Conservation (phyloP, 371 early-diverging fungal genomes). For the Mortierella sp. region DNA sequence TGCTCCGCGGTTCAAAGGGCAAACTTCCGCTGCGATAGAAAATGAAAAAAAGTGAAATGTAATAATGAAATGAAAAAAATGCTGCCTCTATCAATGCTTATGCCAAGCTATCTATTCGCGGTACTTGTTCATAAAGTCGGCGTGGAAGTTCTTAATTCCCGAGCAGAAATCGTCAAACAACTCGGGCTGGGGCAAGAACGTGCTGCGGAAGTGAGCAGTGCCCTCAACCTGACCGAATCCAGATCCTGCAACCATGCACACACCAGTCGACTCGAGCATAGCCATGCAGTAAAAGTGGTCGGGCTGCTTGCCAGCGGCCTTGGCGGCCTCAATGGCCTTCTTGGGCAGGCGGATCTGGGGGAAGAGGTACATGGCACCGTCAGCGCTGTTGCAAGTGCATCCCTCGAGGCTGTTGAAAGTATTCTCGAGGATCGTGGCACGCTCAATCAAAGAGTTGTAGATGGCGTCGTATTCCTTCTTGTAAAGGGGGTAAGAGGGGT, state of each 20-base stretch:
- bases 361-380: conserved; percentile 98
- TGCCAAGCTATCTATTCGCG: conserved; percentile 34
- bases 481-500: conserved; percentile 83
- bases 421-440: conserved; percentile 80
- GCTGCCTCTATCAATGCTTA: not conserved
- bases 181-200: conserved; percentile 97
- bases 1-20: not conserved
- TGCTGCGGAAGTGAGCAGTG: conserved; percentile 96
- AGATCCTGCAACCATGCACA: conserved; percentile 90
- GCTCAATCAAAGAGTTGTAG: conserved; percentile 84
- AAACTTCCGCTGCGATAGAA: not conserved
- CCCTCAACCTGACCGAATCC: conserved; percentile 95
- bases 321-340: conserved; percentile 84
- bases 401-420: conserved; percentile 90
- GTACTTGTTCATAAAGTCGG: conserved; percentile 78
- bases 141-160: conserved; percentile 84
- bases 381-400: conserved; percentile 89
- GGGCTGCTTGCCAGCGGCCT: conserved; percentile 73
- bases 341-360: conserved; percentile 83
- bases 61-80: conserved; percentile 10
- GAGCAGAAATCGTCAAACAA: conserved; percentile 91
- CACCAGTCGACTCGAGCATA: conserved; percentile 95
- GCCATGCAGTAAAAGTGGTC: conserved; percentile 94
- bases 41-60: not conserved
- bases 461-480: conserved; percentile 80